Conservation (phyloP, 768 basidiomycete genomes). For the Arthromyces matolae region DNA sequence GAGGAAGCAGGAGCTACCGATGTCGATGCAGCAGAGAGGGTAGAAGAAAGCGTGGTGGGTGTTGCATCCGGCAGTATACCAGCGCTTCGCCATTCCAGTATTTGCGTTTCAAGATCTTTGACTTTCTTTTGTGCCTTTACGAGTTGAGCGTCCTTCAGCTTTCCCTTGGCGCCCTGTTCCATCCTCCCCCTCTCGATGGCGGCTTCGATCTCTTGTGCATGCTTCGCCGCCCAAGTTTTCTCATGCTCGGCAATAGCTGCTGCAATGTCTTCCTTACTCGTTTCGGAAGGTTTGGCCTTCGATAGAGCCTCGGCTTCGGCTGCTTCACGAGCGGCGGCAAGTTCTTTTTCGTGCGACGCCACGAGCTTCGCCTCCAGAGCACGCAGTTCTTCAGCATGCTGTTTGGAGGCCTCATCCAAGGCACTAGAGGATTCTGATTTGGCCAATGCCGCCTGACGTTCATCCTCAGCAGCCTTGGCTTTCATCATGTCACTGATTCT, state of each 20-base stretch:
- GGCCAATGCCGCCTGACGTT: slow-evolving; percentile 38
- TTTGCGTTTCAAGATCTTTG: slow-evolving; percentile 66
- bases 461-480: slow-evolving; percentile 43
- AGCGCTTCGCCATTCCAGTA: slow-evolving; percentile 51
- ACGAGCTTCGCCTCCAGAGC: slow-evolving; percentile 50
- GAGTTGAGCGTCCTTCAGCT: slow-evolving; percentile 71
- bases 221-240: slow-evolving; percentile 41
- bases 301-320: slow-evolving; percentile 32
- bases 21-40: slow-evolving; percentile 25
- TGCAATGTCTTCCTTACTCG: slow-evolving; percentile 37
- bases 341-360: slow-evolving; percentile 48
- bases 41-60: slow-evolving; percentile 17
- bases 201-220: slow-evolving; percentile 53
- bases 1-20: slow-evolving; percentile 8
- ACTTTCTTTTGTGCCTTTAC: slow-evolving; percentile 54
- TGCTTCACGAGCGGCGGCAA: slow-evolving; percentile 50
- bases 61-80: slow-evolving; percentile 43
- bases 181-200: slow-evolving; percentile 69
- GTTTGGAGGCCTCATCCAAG: slow-evolving; percentile 39
- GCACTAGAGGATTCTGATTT: slow-evolving; percentile 20
- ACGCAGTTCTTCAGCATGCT: slow-evolving; percentile 59
- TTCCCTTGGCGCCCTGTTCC: slow-evolving; percentile 57
- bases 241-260: slow-evolving; percentile 48
- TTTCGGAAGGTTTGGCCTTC: slow-evolving; percentile 31
- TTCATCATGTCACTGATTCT: slow-evolving; percentile 52